phyloP scores from a whole-genome alignment of 164 flowering plant genomes.

The Chloranthus sessilifolius region DNA sequence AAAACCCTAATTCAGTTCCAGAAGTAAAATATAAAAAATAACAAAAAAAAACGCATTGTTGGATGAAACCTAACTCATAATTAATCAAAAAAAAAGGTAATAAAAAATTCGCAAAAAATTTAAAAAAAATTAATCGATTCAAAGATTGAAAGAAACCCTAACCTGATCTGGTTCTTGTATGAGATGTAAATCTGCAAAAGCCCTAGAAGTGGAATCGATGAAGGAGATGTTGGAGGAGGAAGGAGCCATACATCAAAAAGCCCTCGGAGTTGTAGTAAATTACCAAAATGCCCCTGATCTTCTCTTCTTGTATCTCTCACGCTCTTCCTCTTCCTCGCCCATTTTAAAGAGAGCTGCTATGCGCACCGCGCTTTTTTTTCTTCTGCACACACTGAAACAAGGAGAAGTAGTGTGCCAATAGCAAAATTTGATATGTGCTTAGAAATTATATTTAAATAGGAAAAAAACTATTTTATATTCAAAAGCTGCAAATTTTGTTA shows the following conservation, averaged over 20 bases:
- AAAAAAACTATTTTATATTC: too few species aligned
- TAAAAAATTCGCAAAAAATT: neutral
- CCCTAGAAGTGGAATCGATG: constrained; percentile 20
- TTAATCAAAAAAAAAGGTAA: neutral
- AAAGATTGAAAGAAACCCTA: neutral
- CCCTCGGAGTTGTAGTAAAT: too few species aligned
- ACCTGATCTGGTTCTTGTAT: neutral
- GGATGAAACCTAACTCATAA: constrained; percentile 6
- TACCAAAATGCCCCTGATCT: too few species aligned
- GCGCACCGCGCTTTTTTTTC: too few species aligned
- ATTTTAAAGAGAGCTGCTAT: too few species aligned
- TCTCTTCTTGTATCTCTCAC: too few species aligned
- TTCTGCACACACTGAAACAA: too few species aligned
- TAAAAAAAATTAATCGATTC: neutral
- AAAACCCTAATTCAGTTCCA: neutral
- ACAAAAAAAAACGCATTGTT: neutral
- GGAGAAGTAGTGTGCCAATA: too few species aligned
- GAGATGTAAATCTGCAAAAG: constrained; percentile 24
- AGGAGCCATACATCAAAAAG: constrained; percentile 27
- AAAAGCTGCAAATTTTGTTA: too few species aligned
- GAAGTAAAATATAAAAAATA: neutral
- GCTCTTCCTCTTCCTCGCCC: too few species aligned
- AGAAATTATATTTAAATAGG: too few species aligned
- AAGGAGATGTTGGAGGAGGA: constrained; percentile 11
- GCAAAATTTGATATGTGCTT: too few species aligned